Conservation (phyloP, 2,329 filamentous ascomycete genomes). For the Nakataea oryzae region DNA sequence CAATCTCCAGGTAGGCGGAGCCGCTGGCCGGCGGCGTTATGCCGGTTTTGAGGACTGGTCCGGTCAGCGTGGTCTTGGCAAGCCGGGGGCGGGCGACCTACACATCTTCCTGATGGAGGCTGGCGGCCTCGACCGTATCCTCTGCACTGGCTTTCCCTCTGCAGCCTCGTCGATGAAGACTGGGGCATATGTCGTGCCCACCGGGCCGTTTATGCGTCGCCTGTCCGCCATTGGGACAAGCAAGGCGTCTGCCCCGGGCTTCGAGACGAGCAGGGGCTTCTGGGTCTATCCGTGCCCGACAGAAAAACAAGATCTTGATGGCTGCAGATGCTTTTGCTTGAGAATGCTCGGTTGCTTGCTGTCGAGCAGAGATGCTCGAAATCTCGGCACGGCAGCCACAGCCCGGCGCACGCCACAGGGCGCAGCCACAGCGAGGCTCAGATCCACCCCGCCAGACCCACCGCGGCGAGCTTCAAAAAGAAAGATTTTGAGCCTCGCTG, state of each 20-base stretch:
- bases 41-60: constrained; percentile 74
- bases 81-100: constrained; percentile 35
- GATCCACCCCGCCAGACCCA: neutral
- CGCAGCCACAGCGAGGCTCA: neutral
- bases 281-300: too few relatives aligned
- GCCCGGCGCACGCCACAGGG: too few relatives aligned
- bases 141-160: constrained; percentile 33
- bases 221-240: constrained; percentile 59
- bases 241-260: neutral
- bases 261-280: neutral
- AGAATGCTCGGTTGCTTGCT: neutral
- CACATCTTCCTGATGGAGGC: constrained; percentile 79
- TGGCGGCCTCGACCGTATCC: constrained; percentile 44
- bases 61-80: neutral
- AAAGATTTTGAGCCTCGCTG: neutral
- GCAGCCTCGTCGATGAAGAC: constrained; percentile 37
- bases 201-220: constrained; percentile 81
- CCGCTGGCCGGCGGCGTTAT: constrained; percentile 89
- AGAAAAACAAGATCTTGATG: too few relatives aligned
- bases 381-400: neutral
- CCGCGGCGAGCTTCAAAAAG: neutral
- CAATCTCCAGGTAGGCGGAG: constrained; percentile 73
- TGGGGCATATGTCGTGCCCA: constrained; percentile 64
- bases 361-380: neutral
- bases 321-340: too few relatives aligned